Conservation (phyloP, 1,284 basidiomycete species). For the Puccinia novopanici region DNA sequence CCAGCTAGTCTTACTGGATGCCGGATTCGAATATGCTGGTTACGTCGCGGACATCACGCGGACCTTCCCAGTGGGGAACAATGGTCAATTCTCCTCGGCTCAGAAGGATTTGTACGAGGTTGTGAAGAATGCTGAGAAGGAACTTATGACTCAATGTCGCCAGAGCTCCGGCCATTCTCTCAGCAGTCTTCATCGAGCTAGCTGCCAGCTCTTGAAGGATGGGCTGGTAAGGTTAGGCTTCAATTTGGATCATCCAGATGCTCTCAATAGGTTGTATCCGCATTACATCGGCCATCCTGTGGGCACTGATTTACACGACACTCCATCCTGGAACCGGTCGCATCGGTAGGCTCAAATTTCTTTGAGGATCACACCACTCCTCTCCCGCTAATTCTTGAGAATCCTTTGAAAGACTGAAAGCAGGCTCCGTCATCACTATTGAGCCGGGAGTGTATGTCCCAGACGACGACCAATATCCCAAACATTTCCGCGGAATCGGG, state of each 20-base stretch:
- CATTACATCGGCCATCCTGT: constrained; percentile 69
- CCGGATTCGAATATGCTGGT: constrained; percentile 57
- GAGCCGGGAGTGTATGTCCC: constrained; percentile 75
- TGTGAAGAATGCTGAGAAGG: constrained; percentile 74
- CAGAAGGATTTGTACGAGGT: constrained; percentile 87
- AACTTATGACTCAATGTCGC: constrained; percentile 59
- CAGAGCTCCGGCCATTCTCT: constrained; percentile 67
- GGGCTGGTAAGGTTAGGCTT: constrained; percentile 85
- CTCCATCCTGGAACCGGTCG: constrained; percentile 59
- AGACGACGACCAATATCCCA: constrained; percentile 72
- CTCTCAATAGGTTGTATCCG: constrained; percentile 65
- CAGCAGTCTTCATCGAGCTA: constrained; percentile 76
- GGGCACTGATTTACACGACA: constrained; percentile 64
- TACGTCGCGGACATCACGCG: constrained; percentile 50
- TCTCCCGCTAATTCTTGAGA: neutral
- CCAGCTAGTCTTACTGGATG: constrained; percentile 85
- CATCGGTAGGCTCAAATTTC: constrained; percentile 56
- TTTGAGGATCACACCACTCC: neutral
- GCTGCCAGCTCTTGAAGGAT: constrained; percentile 69
- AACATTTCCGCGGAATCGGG: constrained; percentile 81
- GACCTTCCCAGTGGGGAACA: constrained; percentile 40
- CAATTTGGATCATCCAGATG: constrained; percentile 55
- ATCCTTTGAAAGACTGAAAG: constrained; percentile 63
- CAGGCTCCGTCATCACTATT: constrained; percentile 81
- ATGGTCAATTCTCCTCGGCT: constrained; percentile 69